Percentiles rank a stretch among this genome's conserved stretches.
These are phyloP conservation scores for Xylaria scruposa DNA, from an alignment of 495 filamentous ascomycete species.

Conservation along the genomic window DNA sequence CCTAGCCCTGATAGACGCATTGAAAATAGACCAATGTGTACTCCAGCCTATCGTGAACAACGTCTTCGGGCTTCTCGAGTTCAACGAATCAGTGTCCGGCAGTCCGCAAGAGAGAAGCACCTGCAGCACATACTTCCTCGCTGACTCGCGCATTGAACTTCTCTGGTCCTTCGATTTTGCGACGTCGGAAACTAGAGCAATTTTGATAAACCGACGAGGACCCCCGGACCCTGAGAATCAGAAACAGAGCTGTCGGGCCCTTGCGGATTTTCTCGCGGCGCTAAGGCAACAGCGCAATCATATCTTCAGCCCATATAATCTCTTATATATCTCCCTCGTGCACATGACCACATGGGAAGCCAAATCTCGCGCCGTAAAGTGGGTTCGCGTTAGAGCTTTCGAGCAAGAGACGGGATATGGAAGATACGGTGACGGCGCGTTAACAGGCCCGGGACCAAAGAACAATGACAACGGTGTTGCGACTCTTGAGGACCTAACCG, in stretches of 20 bases:
- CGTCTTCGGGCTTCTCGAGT: neutral
- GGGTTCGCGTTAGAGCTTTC: neutral
- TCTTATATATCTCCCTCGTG: too few species aligned
- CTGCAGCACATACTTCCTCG: neutral
- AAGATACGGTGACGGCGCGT: neutral
- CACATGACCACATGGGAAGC: too few species aligned
- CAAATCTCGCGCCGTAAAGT: neutral
- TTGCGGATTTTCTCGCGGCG: neutral
- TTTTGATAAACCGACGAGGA: neutral
- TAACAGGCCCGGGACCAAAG: neutral
- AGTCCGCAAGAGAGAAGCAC: neutral
- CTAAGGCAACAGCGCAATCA: neutral
- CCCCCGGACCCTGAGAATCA: neutral
- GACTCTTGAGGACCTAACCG: neutral
- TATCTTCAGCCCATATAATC: too few species aligned
- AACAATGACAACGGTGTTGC: neutral
- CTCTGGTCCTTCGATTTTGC: slow-evolving; percentile 5
- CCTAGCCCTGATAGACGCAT: neutral
- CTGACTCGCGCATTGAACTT: neutral
- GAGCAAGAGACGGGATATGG: neutral
- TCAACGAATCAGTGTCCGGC: neutral
- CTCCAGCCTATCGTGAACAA: neutral
- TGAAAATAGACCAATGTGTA: slow-evolving; percentile 1
- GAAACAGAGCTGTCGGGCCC: neutral
- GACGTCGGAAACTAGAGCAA: neutral